These are phyloP conservation scores for Penicillium crystallinum DNA, from an alignment of 495 filamentous ascomycete species.

Conservation along the genomic window DNA sequence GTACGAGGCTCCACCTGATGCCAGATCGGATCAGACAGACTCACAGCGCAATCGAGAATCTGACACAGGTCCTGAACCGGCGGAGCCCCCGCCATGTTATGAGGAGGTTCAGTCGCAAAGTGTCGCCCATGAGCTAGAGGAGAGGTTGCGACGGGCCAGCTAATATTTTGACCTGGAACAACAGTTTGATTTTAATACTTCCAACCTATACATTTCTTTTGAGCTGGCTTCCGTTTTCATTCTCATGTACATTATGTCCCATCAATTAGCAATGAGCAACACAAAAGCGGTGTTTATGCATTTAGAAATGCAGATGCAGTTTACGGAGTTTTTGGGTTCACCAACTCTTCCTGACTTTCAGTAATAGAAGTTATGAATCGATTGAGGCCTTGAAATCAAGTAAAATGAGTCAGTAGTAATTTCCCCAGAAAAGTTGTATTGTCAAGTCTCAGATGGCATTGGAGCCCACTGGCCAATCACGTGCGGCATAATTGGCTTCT, in stretches of 20 bases:
- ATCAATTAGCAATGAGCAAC: slow-evolving; percentile 8
- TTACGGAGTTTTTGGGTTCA: not conserved
- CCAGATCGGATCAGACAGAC: slow-evolving; percentile 3
- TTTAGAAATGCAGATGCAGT: not conserved
- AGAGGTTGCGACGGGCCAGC: slow-evolving; percentile 33
- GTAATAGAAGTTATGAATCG: not conserved
- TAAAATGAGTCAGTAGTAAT: not conserved
- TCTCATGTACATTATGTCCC: slow-evolving; percentile 20
- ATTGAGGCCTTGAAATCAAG: not conserved
- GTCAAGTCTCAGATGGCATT: not conserved
- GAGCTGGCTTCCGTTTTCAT: not conserved
- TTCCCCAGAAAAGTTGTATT: not conserved
- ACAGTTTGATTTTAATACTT: not conserved
- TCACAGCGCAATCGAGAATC: slow-evolving; percentile 15
- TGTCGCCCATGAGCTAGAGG: slow-evolving; percentile 58
- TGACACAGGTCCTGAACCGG: slow-evolving; percentile 40
- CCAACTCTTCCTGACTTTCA: not conserved
- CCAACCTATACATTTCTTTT: not conserved
- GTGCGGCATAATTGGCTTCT: slow-evolving; percentile 39
- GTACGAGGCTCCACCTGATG: slow-evolving; percentile 49
- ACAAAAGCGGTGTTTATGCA: slow-evolving; percentile 4
- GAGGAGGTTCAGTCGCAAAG: slow-evolving; percentile 83
- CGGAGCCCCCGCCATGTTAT: slow-evolving; percentile 88
- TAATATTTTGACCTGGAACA: slow-evolving; percentile 7
- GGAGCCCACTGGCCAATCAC: slow-evolving; percentile 35